These are phyloP conservation scores for Tolypocladium guangdongense DNA, from an alignment of 2,329 filamentous ascomycete species.

Conservation along the genomic window DNA sequence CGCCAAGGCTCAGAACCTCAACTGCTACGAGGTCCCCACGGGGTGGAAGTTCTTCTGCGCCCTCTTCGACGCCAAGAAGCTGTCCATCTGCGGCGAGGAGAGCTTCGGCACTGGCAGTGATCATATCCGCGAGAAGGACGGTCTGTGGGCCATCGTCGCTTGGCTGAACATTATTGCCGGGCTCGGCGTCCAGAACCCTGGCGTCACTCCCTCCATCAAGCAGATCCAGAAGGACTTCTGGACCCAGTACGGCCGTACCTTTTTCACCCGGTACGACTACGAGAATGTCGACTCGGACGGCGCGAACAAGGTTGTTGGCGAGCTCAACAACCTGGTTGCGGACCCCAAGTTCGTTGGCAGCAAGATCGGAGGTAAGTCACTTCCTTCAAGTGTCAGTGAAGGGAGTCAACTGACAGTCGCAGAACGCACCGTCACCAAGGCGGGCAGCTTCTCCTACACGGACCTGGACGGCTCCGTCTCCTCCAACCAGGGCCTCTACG, in stretches of 20 bases:
- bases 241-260: constrained; percentile 89
- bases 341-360: constrained; percentile 70
- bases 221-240: constrained; percentile 98
- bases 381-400: not conserved
- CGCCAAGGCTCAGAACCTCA: constrained; percentile 82
- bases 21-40: constrained; percentile 93
- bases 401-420: not conserved
- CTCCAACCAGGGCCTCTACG: constrained; percentile 91
- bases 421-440: constrained; percentile 74
- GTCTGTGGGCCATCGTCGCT: constrained; percentile 91
- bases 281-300: constrained; percentile 88
- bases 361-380: constrained; percentile 53
- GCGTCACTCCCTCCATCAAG: constrained; percentile 79
- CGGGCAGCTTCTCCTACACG: constrained; percentile 95
- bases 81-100: constrained; percentile 98
- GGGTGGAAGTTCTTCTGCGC: constrained; percentile 99
- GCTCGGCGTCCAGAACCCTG: constrained; percentile 71
- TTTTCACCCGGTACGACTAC: constrained; percentile 99
- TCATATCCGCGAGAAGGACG: constrained; percentile 98
- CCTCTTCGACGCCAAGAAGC: constrained; percentile 86
- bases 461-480: constrained; percentile 95
- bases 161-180: constrained; percentile 99
- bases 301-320: constrained; percentile 79
- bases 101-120: constrained; percentile 97
- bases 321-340: constrained; percentile 68